Evolutionary conservation across 345 rosid species (phyloP).

Genomic region (Ricinus communis): DNA sequence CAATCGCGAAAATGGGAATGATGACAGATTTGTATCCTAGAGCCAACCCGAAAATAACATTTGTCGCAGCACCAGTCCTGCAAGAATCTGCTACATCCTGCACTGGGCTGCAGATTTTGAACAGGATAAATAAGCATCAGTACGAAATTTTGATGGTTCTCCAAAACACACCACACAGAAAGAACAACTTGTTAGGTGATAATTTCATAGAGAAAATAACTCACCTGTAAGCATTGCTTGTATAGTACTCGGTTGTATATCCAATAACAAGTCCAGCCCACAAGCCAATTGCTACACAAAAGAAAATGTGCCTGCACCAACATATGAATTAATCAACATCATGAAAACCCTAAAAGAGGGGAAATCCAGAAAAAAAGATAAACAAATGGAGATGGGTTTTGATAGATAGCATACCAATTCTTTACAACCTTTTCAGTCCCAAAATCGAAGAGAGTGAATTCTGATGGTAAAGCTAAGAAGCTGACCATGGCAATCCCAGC

Average conservation of each 20-base stretch:
- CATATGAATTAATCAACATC: conserved; percentile 13
- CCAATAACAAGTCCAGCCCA: conserved; percentile 77
- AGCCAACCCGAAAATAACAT: conserved; percentile 69
- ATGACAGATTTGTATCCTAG: conserved; percentile 69
- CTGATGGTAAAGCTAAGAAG: conserved; percentile 55
- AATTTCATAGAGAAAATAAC: background rate
- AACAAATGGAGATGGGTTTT: background rate
- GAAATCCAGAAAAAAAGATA: background rate
- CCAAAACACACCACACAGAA: background rate
- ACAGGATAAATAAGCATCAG: background rate
- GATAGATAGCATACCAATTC: conserved; percentile 47
- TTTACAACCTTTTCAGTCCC: conserved; percentile 54
- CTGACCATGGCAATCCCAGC: conserved; percentile 54
- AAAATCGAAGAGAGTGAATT: conserved; percentile 59
- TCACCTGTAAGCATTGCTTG: conserved; percentile 69
- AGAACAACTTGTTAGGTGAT: background rate
- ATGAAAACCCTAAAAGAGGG: background rate
- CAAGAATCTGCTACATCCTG: conserved; percentile 75
- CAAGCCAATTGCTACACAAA: conserved; percentile 59
- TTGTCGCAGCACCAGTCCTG: conserved; percentile 66
- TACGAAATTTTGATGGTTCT: background rate
- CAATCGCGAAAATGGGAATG: conserved; percentile 64
- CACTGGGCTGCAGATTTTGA: conserved; percentile 47
- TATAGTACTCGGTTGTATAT: conserved; percentile 58
- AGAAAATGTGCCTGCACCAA: conserved; percentile 56